These are phyloP conservation scores for Andalucia godoyi DNA, from an alignment of 78 protist species.

Conservation along the genomic window DNA sequence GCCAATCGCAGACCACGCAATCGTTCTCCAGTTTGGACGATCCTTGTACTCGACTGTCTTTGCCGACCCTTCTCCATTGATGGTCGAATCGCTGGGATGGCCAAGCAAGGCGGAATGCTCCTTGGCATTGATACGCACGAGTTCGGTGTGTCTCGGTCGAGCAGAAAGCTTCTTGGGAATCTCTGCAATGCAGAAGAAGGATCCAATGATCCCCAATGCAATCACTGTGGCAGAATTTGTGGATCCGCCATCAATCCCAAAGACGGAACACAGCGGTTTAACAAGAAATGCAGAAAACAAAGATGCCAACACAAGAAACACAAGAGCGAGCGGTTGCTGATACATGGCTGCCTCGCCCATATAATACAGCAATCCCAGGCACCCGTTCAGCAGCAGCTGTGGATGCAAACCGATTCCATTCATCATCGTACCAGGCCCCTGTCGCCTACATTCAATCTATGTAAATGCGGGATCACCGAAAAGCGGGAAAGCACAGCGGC, in stretches of 20 bases:
- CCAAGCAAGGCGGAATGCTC: too few relatives aligned
- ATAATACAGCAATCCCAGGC: slow-evolving; percentile 31
- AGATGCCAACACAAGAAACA: slow-evolving; percentile 40
- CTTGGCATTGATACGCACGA: too few relatives aligned
- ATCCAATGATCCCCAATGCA: slow-evolving; percentile 40
- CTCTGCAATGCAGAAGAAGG: slow-evolving; percentile 35
- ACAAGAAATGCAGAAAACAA: slow-evolving; percentile 37
- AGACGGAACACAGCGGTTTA: slow-evolving; percentile 15
- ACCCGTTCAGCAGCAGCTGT: slow-evolving; percentile 27
- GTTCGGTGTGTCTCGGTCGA: too few relatives aligned
- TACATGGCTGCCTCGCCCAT: slow-evolving; percentile 34
- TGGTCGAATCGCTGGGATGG: not conserved
- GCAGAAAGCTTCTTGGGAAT: too few relatives aligned
- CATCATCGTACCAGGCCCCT: slow-evolving; percentile 42
- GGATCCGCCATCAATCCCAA: slow-evolving; percentile 26
- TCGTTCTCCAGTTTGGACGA: not conserved
- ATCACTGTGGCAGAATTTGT: slow-evolving; percentile 6
- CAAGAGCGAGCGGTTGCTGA: slow-evolving; percentile 39
- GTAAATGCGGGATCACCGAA: too few relatives aligned
- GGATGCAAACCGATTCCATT: slow-evolving; percentile 14
- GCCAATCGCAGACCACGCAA: not conserved
- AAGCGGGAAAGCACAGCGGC: too few relatives aligned
- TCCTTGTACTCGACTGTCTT: not conserved
- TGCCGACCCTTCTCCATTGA: not conserved
- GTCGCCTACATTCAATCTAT: slow-evolving; percentile 19